These are phyloP conservation scores for Hydnum rufescens DNA, from an alignment of 768 basidiomycete species.

Conservation along the genomic window DNA sequence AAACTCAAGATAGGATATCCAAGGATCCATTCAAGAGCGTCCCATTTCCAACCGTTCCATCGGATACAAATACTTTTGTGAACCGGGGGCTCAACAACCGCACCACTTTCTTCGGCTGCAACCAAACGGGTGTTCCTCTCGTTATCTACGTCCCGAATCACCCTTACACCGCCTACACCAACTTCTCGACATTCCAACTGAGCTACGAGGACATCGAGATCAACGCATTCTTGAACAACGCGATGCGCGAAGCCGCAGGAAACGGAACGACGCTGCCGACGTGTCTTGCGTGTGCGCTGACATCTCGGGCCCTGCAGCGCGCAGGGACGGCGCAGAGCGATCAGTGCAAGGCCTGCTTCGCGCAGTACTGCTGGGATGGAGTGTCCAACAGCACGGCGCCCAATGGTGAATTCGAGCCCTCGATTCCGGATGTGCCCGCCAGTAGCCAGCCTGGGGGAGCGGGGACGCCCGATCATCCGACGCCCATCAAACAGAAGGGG, in stretches of 20 bases:
- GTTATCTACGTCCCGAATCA: neutral
- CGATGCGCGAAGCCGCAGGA: neutral
- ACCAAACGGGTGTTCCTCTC: neutral
- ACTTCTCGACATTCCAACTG: neutral
- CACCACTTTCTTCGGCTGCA: slow-evolving; percentile 1
- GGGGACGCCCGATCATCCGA: neutral
- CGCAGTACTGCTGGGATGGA: neutral
- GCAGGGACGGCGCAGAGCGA: neutral
- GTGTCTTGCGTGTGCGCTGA: neutral
- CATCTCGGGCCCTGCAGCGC: neutral
- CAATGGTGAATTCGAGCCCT: neutral
- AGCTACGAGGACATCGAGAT: neutral
- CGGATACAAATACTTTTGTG: neutral
- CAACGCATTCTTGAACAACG: neutral
- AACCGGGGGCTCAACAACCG: neutral
- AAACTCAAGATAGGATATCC: neutral
- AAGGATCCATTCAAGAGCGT: neutral
- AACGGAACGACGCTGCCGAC: neutral
- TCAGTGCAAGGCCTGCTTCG: neutral
- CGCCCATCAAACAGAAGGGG: too few relatives aligned
- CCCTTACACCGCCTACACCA: slow-evolving; percentile 1
- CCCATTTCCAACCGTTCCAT: neutral
- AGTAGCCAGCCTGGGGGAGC: neutral
- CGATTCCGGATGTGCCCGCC: neutral
- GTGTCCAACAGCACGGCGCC: neutral